Evolutionary conservation across 2,329 filamentous ascomycete species (phyloP).

Genomic region (Macrophomina tecta): DNA sequence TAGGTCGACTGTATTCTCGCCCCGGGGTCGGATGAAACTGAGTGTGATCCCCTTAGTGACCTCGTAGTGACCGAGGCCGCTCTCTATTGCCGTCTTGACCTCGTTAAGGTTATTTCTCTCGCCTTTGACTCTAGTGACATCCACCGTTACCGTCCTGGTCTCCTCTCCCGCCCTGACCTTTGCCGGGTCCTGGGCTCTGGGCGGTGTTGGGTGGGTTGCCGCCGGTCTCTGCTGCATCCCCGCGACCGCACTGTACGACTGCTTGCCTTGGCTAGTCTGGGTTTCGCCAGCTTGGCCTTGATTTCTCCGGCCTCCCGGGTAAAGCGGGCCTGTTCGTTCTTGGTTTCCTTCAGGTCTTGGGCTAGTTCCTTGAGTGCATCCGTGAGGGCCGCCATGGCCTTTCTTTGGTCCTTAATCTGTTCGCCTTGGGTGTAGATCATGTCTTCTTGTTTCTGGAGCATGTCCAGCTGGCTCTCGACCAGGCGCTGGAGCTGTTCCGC

Average conservation of each 20-base stretch:
- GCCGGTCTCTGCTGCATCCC: background rate
- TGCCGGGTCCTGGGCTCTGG: background rate
- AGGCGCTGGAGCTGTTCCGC: background rate
- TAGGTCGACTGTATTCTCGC: too few species aligned
- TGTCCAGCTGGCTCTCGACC: background rate
- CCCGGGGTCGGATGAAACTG: too few species aligned
- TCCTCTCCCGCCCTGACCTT: background rate
- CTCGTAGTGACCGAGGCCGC: too few species aligned
- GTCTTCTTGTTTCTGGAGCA: background rate
- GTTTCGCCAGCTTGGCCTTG: background rate
- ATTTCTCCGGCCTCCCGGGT: background rate
- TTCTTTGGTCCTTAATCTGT: background rate
- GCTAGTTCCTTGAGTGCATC: background rate
- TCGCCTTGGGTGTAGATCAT: background rate
- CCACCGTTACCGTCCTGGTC: background rate
- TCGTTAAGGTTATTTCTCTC: background rate
- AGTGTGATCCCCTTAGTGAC: too few species aligned
- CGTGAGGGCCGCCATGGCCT: background rate
- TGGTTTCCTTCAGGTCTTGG: background rate
- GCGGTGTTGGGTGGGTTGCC: too few species aligned
- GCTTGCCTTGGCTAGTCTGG: background rate
- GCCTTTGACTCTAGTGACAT: too few species aligned
- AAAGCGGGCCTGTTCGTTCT: background rate
- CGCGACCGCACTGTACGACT: background rate
- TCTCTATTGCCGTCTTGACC: slow-evolving; percentile 6